Evolutionary conservation across 1,284 basidiomycete genomes (phyloP).

Genomic region (Flammula alnicola): DNA sequence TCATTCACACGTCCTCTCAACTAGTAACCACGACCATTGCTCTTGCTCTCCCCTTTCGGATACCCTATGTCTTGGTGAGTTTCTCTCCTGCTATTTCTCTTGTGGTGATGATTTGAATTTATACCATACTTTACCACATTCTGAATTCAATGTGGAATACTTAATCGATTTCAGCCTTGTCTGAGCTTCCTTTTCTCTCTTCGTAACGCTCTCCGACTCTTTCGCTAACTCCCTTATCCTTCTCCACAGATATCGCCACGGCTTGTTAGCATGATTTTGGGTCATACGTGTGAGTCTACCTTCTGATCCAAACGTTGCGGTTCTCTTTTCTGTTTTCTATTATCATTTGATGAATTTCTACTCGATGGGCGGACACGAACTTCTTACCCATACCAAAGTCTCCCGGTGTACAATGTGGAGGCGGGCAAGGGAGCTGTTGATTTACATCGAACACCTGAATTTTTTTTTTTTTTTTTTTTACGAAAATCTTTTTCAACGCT

Average conservation of each 20-base stretch:
- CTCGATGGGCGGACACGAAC: conserved; percentile 75
- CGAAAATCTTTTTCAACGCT: no score
- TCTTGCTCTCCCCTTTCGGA: neutral
- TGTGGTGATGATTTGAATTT: conserved; percentile 54
- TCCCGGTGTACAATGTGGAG: conserved; percentile 62
- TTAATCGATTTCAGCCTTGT: conserved; percentile 78
- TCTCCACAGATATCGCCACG: conserved; percentile 4
- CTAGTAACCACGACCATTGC: neutral
- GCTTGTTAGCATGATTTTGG: neutral
- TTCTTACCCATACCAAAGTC: conserved; percentile 60
- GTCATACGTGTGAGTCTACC: conserved; percentile 18
- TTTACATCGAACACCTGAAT: conserved; percentile 76
- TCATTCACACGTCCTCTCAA: neutral
- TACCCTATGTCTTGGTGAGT: conserved; percentile 16
- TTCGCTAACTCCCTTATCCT: conserved; percentile 10
- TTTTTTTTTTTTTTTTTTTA: conserved; percentile 22
- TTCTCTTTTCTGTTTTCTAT: conserved; percentile 6
- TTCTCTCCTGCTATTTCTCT: neutral
- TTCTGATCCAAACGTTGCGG: conserved; percentile 13
- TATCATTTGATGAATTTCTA: conserved; percentile 50
- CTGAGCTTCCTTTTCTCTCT: conserved; percentile 47
- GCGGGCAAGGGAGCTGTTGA: conserved; percentile 70
- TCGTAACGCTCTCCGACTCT: neutral
- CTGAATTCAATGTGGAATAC: conserved; percentile 64
- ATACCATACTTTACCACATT: conserved; percentile 73